A percentile compares a stretch with the other conserved stretches of the same genome.
phyloP scores from a whole-genome alignment of 306 rosid genomes.

The Morella rubra region DNA sequence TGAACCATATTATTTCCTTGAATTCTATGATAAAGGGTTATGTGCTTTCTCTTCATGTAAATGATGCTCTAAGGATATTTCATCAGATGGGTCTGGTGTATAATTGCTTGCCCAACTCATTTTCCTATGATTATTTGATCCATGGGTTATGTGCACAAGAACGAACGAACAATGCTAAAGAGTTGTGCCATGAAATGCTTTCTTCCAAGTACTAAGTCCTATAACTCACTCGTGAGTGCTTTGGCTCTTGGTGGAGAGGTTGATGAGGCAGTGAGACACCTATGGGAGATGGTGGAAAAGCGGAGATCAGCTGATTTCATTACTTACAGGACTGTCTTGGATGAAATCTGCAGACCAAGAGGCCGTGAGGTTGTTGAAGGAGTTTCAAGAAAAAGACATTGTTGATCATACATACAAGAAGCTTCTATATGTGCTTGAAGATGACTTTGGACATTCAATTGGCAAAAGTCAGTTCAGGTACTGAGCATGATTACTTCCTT shows the following conservation, averaged over 20 bases:
- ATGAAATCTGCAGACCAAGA: conserved; percentile 75
- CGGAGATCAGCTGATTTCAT: conserved; percentile 66
- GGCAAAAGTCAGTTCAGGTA: conserved; percentile 41
- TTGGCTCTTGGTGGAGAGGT: conserved; percentile 80
- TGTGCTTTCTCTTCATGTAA: conserved; percentile 82
- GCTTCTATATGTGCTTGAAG: conserved; percentile 76
- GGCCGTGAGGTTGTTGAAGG: conserved; percentile 64
- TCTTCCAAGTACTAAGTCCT: conserved; percentile 64
- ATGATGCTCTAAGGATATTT: conserved; percentile 78
- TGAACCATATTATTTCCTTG: conserved; percentile 70
- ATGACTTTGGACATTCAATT: conserved; percentile 63
- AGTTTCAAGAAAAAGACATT: conserved; percentile 75
- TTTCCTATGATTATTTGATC: conserved; percentile 79
- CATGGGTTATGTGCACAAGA: conserved; percentile 93
- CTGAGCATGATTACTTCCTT: conserved; percentile 2
- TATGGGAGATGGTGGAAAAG: conserved; percentile 85
- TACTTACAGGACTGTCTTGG: conserved; percentile 77
- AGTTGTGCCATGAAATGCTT: conserved; percentile 70
- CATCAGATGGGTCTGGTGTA: conserved; percentile 87
- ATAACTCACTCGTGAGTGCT: conserved; percentile 82
- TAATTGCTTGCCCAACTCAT: conserved; percentile 68
- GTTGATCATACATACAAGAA: conserved; percentile 68
- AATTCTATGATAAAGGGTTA: conserved; percentile 90
- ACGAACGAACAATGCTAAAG: conserved; percentile 72
- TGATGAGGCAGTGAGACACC: conserved; percentile 60